Base-by-base conservation (phyloP, 169 alveolate species). In the Eimeria tenella region DNA sequence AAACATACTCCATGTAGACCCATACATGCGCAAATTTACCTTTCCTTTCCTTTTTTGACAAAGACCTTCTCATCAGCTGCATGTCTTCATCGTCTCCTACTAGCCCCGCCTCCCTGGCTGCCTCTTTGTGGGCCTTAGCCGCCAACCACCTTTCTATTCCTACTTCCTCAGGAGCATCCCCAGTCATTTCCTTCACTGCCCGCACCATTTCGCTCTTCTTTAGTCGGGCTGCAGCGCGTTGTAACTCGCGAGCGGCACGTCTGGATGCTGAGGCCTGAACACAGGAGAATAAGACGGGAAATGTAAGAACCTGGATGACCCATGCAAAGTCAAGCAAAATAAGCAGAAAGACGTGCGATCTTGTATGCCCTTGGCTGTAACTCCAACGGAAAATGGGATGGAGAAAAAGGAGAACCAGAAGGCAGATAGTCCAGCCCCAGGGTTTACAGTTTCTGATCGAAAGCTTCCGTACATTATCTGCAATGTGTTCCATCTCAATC, bases 171-270 rank as follows among this genome's bases (percentile, higher is more conserved):
- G 95, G 95, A 7, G 95, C 92, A 17, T 81, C 95, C 49, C 92
- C 83, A 17, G 88, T 70, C 89, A 60, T 49, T 19, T 79, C 95
- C 53, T 92, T 62, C 31, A 91, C 95, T 5, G 95, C 91, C 3
- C 92, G 92, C 19, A 91, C 95, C 42, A 91, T 15, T 53, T 91
- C 92, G 86, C 95, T 91, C 71, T 79, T 77, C 87, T 81, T 21
- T 55, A 91, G 92, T 49, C 95, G 82, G 25, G 60, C 92, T n/a
- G 95, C 95, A 19, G 95, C 95, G 23, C 95, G 25, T 31, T 86
- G 95, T 42, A 91, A 68, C 21, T 91, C 95, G 11, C 92, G 58
- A 19, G 60, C 83, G 3, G 95, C 95, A 55, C 83, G 82, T 9
- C 19, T 82, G 52, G 63, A 63, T n/a, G 87, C 94, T 23, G 79